Evolutionary conservation across 208 protist species (phyloP), one percentile per base, ranked within the genome.

Genomic region (Porcisia deanei): DNA sequence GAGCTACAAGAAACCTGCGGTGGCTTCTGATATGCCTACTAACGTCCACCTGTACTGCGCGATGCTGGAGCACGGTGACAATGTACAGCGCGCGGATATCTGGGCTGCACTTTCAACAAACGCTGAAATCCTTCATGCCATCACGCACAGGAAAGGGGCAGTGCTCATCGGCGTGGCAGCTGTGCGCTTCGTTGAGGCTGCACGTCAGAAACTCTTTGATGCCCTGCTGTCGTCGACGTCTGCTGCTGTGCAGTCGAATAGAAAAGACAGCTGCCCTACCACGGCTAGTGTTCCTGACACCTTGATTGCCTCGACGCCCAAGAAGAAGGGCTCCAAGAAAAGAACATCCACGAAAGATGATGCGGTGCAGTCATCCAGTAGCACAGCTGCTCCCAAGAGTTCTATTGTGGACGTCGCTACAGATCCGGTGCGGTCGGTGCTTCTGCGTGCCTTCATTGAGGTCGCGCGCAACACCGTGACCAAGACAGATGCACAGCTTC

Each of bases 401-500:
- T 76, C 80, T 14, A 69, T 91, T 30, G 54, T 73, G 18, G 83
- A 85, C 16, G 82, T 94, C 0, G 87, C 91, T 18, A 71, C 71
- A 25, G 84, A 96, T 64, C 81, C 94, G 1, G 87, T 88, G n/a
- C 84, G 88, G 41, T 93, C 91, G 0, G 71, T 96, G 30, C 64
- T 95, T 47, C 84, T 97, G 65, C 91, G 94, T 55, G 83, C 80
- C 12, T 82, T 94, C 39, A 82, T 97, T 7, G 91, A 97, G 68
- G 83, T 87, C 57, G 66, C 68, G 0, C 69, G 75, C 18, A 34
- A 94, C 4, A 75, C 77, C 18, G 25, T 79, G 37, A 37, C 58
- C 25, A 75, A 83, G 6, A 74, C 70, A 30, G 73, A 75, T 12
- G 75, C 77, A 16, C 55, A 92, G 61, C 63, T 73, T 30, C 75